Conservation (phyloP, 192 early-diverging fungal species). For the Funneliformis geosporum region DNA sequence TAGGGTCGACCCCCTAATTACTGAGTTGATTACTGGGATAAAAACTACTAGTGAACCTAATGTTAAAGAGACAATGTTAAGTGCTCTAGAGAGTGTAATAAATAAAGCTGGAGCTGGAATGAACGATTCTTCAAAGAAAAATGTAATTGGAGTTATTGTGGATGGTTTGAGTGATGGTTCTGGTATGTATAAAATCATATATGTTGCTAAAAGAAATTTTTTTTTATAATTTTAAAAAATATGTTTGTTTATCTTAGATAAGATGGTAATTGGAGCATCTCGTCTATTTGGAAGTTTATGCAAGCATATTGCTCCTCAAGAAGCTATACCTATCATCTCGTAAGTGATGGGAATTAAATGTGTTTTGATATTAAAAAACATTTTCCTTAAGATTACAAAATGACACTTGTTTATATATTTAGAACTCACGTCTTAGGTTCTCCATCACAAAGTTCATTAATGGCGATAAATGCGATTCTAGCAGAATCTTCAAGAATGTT, state of each 20-base stretch:
- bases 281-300: constrained; percentile 63
- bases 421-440: constrained; percentile 42
- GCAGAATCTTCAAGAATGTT: constrained; percentile 50
- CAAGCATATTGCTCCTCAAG: constrained; percentile 52
- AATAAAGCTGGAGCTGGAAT: constrained; percentile 58
- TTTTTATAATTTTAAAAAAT: neutral
- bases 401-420: constrained; percentile 10
- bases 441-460: constrained; percentile 43
- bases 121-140: constrained; percentile 61
- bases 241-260: constrained; percentile 45
- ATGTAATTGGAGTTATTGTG: constrained; percentile 58
- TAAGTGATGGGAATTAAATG: neutral
- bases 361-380: constrained; percentile 29
- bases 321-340: constrained; percentile 39
- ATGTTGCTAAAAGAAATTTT: neutral
- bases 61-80: constrained; percentile 70
- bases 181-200: constrained; percentile 32
- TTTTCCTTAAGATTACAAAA: constrained; percentile 30
- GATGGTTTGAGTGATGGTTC: constrained; percentile 55
- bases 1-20: constrained; percentile 76
- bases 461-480: constrained; percentile 52
- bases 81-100: constrained; percentile 72
- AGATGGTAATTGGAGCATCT: constrained; percentile 52
- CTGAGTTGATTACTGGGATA: constrained; percentile 70
- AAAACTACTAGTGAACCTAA: constrained; percentile 59